These are phyloP conservation scores for Talaromyces verruculosus DNA, from an alignment of 2,329 filamentous ascomycete species.

Conservation along the genomic window DNA sequence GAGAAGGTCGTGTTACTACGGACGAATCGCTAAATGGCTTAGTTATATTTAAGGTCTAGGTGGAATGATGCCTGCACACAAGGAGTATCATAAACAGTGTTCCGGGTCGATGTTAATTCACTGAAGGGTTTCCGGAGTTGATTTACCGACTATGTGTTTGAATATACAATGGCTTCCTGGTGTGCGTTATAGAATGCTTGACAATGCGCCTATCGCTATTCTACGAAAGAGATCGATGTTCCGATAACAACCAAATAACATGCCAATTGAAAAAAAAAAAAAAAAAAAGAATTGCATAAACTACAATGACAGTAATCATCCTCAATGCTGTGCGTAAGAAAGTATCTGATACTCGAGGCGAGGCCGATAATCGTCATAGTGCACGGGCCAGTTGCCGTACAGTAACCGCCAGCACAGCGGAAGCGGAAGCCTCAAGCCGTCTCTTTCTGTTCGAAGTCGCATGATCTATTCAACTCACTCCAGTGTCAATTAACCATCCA, in stretches of 20 bases:
- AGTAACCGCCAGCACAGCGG: neutral
- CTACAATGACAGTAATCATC: neutral
- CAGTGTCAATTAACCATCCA: neutral
- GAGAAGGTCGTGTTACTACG: neutral
- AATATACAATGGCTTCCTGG: neutral
- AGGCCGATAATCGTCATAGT: slow-evolving; percentile 10
- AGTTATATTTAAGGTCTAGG: neutral
- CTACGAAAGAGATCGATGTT: neutral
- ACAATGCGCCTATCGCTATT: neutral
- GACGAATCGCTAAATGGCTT: neutral
- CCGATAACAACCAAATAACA: neutral
- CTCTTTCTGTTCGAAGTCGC: neutral
- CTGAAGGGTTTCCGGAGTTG: neutral
- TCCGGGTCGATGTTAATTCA: neutral
- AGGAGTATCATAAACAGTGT: neutral
- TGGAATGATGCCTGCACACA: neutral
- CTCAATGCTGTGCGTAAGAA: neutral
- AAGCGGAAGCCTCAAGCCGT: neutral
- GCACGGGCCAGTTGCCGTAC: slow-evolving; percentile 13
- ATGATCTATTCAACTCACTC: neutral
- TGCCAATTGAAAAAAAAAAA: neutral
- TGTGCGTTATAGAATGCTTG: neutral
- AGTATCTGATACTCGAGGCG: neutral
- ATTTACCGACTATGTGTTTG: neutral
- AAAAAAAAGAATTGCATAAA: too few species aligned